These are phyloP conservation scores for Melaleuca quinquenervia DNA, from an alignment of 345 rosid genomes.

Conservation along the genomic window DNA sequence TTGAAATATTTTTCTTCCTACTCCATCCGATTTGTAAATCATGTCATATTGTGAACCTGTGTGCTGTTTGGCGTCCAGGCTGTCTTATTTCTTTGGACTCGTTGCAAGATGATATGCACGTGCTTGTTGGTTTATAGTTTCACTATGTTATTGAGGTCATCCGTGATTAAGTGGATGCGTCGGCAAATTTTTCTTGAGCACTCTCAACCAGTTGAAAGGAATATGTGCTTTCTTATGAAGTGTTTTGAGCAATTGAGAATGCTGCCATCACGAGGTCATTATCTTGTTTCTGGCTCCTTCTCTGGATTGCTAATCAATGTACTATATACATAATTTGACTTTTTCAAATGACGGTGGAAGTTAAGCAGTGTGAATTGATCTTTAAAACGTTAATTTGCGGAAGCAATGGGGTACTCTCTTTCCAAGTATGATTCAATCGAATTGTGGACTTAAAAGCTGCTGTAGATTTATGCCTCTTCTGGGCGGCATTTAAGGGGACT, in stretches of 20 bases:
- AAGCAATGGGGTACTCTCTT: background rate
- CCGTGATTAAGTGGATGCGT: background rate
- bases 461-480: background rate
- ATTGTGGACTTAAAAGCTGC: background rate
- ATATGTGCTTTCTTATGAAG: background rate
- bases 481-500: background rate
- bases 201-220: background rate
- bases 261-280: background rate
- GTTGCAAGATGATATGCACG: background rate
- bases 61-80: background rate
- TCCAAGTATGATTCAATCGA: background rate
- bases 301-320: background rate
- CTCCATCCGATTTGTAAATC: background rate
- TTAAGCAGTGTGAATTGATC: background rate
- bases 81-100: background rate
- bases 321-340: background rate
- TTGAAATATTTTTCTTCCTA: background rate
- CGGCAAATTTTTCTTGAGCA: background rate
- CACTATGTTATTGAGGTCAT: background rate
- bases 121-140: background rate
- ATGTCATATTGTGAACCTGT: background rate
- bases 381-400: background rate
- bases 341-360: background rate
- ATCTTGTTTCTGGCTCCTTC: background rate
- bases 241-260: background rate